phyloP scores from a whole-genome alignment of 2,329 filamentous ascomycete species.

The Colletotrichum horii region DNA sequence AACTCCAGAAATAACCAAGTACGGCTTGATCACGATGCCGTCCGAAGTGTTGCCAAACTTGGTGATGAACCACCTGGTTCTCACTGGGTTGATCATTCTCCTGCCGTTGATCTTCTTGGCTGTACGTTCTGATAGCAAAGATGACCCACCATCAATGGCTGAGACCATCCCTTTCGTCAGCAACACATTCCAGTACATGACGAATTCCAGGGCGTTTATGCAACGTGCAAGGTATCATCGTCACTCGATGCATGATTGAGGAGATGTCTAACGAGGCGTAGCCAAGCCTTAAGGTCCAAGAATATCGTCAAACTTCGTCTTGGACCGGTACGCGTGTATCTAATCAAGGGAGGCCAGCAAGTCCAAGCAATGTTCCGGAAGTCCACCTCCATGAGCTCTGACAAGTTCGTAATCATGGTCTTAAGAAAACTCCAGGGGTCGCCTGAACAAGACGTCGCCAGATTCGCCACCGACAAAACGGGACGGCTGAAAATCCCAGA shows the following conservation, averaged over 20 bases:
- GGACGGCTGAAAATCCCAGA: slow-evolving; percentile 20
- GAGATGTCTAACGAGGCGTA: neutral
- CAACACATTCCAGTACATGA: slow-evolving; percentile 24
- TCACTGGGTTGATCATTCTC: neutral
- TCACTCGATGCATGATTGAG: neutral
- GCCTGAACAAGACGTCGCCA: slow-evolving; percentile 15
- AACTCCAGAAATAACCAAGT: neutral
- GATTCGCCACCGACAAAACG: slow-evolving; percentile 20
- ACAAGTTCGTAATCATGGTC: slow-evolving; percentile 23
- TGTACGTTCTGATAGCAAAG: neutral
- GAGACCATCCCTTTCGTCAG: slow-evolving; percentile 23
- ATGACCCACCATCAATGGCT: slow-evolving; percentile 4
- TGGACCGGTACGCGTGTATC: slow-evolving; percentile 16
- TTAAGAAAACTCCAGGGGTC: slow-evolving; percentile 5
- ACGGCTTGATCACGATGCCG: neutral
- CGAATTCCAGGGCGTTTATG: slow-evolving; percentile 14
- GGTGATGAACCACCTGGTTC: neutral
- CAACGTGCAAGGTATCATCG: slow-evolving; percentile 3
- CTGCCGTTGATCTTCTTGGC: neutral
- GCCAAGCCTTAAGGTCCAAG: neutral
- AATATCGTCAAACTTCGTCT: slow-evolving; percentile 18
- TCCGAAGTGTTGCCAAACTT: neutral
- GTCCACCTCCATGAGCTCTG: slow-evolving; percentile 20
- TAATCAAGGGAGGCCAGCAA: slow-evolving; percentile 16
- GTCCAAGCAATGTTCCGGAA: slow-evolving; percentile 23